Evolutionary conservation across 805 yeast species (phyloP), one percentile per base, ranked within the genome.

Genomic region (Ogataea wickerhamii): DNA sequence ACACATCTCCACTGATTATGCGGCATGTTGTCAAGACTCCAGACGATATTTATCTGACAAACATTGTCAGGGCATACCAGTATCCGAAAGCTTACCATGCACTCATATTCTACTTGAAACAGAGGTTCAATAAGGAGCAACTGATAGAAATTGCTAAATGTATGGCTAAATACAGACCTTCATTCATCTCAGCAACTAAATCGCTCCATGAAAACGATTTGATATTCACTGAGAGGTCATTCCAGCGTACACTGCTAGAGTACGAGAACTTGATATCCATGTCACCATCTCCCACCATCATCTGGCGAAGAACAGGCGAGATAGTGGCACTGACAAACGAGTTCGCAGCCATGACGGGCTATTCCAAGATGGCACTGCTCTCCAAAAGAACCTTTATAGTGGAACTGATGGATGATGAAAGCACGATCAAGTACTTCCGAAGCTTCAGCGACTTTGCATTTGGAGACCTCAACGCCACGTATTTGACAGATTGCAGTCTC

Each of bases 291-390:
- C 95, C 95, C 1, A 81, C 91, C 3, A 78, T 84, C 13, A 80
- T 85, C 46, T 86, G 95, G 95, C 68, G 95, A 51, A 66, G 95
- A 28, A 82, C 94, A 0, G 94, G 94, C 7, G 94, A 86, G 55
- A 79, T 87, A 28, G 88, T 84, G 8, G 85, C 85, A 6, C 76
- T 83, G 7, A 82, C 88, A 4, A 78, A 80, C 45, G 93, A 85
- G 51, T 76, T 86, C 52, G 74, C 83, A 21, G 74, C 80, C 3
- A 63, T 86, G 45, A 74, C 89, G 5, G 85, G 87, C 1, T 77
- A 80, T 57, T 69, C 76, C 8, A 65, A 73, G 45, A 69, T 73
- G 41, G 78, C 80, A 29, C 60, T 84, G 7, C 53, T 83, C 2
- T 67, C 79, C 5, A 74, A 77, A 46, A 62, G 86, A 37, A 73